Conservation (phyloP, 192 early-diverging fungal genomes). For the Linnemannia zychae region DNA sequence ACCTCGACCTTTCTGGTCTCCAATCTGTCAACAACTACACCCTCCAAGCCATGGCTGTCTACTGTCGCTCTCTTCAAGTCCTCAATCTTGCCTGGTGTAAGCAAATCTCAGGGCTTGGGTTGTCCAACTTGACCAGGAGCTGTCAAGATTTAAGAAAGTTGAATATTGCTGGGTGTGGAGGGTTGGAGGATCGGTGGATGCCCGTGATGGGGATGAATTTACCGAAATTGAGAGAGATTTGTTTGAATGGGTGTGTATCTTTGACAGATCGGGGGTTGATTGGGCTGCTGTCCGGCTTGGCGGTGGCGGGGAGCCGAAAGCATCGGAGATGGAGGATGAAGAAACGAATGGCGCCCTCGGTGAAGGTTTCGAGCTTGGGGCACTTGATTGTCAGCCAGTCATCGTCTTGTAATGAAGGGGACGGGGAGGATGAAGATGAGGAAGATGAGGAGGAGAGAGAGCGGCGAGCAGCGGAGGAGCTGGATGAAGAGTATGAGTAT, state of each 20-base stretch:
- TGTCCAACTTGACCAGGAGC: constrained; percentile 41
- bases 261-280: constrained; percentile 53
- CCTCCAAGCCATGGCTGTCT: constrained; percentile 56
- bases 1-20: constrained; percentile 59
- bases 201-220: constrained; percentile 53
- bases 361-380: constrained; percentile 39
- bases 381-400: constrained; percentile 29
- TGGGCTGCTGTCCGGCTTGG: constrained; percentile 28
- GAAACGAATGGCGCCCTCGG: constrained; percentile 26
- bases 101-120: constrained; percentile 59
- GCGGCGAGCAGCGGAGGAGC: not conserved
- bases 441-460: constrained; percentile 7
- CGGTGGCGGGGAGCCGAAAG: constrained; percentile 29
- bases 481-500: constrained; percentile 17
- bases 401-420: constrained; percentile 27
- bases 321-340: constrained; percentile 25
- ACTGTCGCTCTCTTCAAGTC: constrained; percentile 51
- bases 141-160: constrained; percentile 57
- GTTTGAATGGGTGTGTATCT: constrained; percentile 58
- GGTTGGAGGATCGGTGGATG: constrained; percentile 59
- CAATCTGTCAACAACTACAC: constrained; percentile 58
- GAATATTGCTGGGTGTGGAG: constrained; percentile 60
- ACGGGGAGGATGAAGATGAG: constrained; percentile 1
- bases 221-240: constrained; percentile 58
- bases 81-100: constrained; percentile 67